A percentile compares a stretch with the other conserved stretches of the same genome.
These are phyloP conservation scores for Chlamydomonas sp. DNA, from an alignment of 139 green algal species.

Conservation along the genomic window DNA sequence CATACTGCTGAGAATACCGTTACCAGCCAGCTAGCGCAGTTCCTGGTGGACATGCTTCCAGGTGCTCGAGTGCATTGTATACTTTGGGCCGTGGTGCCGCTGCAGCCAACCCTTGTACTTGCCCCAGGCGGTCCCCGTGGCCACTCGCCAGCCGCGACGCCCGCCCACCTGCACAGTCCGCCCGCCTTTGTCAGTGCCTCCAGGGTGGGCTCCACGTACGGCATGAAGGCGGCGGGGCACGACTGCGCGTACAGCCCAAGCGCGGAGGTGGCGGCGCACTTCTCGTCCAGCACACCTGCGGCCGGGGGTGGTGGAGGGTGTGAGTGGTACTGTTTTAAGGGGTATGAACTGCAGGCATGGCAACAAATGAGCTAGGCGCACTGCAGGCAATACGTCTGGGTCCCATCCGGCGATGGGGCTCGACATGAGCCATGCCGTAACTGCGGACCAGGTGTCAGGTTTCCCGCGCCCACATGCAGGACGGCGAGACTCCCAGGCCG, in stretches of 20 bases:
- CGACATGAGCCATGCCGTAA: no score
- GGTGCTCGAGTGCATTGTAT: no score
- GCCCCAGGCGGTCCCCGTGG: no score
- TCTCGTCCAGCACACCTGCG: conserved; percentile 82
- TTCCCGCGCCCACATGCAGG: no score
- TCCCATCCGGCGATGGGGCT: no score
- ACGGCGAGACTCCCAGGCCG: no score
- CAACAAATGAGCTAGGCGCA: not conserved
- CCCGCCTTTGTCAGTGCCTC: conserved; percentile 39
- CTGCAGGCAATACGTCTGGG: no score
- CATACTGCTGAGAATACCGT: not conserved
- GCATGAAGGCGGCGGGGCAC: conserved; percentile 54
- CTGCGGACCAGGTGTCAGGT: no score
- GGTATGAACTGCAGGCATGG: not conserved
- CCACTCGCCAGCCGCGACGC: no score
- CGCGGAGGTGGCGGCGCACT: conserved; percentile 66
- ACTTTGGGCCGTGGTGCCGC: no score
- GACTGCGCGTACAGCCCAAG: conserved; percentile 71
- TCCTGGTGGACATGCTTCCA: no score
- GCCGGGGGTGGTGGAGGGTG: not conserved
- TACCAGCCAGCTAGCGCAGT: not conserved
- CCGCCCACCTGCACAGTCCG: conserved; percentile 22
- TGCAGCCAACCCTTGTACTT: no score
- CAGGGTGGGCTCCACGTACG: conserved; percentile 61
- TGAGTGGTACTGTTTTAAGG: not conserved